Conservation (phyloP, 169 alveolate species). For the Hammondia hammondi region DNA sequence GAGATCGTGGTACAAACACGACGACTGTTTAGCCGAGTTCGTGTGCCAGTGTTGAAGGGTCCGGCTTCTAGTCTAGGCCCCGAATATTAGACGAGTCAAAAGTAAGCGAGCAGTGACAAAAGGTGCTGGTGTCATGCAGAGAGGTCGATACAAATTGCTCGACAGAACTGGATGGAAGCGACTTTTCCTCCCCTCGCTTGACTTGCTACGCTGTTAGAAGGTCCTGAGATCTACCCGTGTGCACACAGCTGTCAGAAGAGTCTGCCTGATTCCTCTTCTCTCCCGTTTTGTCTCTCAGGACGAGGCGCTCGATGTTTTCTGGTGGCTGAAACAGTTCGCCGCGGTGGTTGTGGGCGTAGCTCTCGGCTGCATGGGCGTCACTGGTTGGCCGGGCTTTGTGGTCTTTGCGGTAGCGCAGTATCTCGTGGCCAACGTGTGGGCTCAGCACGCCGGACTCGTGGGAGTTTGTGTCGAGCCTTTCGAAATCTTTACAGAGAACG, state of each 20-base stretch:
- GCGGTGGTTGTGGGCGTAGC: neutral
- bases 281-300: neutral
- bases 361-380: neutral
- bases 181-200: too few relatives aligned
- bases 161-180: too few relatives aligned
- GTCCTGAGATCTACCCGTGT: too few relatives aligned
- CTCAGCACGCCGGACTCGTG: constrained; percentile 20
- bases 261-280: neutral
- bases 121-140: too few relatives aligned
- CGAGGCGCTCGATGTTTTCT: constrained; percentile 27
- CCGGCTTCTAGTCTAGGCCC: too few relatives aligned
- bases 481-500: neutral
- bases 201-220: too few relatives aligned
- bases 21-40: too few relatives aligned
- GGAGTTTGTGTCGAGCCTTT: constrained; percentile 21
- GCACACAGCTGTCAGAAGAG: neutral
- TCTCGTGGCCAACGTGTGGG: constrained; percentile 22
- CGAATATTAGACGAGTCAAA: too few relatives aligned
- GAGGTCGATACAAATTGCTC: too few relatives aligned
- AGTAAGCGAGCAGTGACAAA: too few relatives aligned
- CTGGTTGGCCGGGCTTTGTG: constrained; percentile 19
- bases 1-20: too few relatives aligned
- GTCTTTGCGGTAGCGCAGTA: constrained; percentile 1
- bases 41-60: too few relatives aligned
- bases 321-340: constrained; percentile 34